Conservation (phyloP, 148 eudicot species). For the Rhododendron vialii region DNA sequence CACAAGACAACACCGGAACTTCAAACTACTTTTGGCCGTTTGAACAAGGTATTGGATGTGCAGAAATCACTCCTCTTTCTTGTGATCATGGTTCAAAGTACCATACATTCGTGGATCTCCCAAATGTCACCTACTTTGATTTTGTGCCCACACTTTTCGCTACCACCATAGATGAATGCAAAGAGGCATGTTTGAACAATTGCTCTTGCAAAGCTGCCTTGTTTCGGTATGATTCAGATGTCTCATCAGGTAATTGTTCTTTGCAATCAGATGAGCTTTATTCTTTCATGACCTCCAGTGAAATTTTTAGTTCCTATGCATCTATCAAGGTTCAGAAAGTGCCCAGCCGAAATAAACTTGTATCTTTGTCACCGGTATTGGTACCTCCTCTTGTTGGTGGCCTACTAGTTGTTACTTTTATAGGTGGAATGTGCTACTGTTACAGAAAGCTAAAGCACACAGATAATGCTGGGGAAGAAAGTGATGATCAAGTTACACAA, state of each 20-base stretch:
- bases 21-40: not conserved
- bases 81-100: not conserved
- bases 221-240: not conserved
- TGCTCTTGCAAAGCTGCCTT: slow-evolving; percentile 1
- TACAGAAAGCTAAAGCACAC: not conserved
- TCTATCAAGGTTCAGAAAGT: slow-evolving; percentile 20
- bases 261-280: slow-evolving; percentile 7
- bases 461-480: not conserved
- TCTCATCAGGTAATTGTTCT: not conserved
- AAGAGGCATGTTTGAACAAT: slow-evolving; percentile 4
- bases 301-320: not conserved
- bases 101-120: slow-evolving; percentile 11
- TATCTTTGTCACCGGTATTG: not conserved
- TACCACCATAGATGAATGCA: not conserved
- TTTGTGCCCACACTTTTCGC: not conserved
- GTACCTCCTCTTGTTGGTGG: not conserved
- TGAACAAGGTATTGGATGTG: not conserved
- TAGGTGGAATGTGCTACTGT: not conserved
- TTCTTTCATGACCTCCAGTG: not conserved
- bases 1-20: not conserved
- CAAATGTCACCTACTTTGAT: not conserved
- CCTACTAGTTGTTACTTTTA: not conserved
- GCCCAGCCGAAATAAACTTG: not conserved
- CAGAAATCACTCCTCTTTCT: slow-evolving; percentile 7
- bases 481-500: not conserved